Base-by-base conservation (phyloP, 352 stramenopile species). In the Phytophthora gonapodyides region DNA sequence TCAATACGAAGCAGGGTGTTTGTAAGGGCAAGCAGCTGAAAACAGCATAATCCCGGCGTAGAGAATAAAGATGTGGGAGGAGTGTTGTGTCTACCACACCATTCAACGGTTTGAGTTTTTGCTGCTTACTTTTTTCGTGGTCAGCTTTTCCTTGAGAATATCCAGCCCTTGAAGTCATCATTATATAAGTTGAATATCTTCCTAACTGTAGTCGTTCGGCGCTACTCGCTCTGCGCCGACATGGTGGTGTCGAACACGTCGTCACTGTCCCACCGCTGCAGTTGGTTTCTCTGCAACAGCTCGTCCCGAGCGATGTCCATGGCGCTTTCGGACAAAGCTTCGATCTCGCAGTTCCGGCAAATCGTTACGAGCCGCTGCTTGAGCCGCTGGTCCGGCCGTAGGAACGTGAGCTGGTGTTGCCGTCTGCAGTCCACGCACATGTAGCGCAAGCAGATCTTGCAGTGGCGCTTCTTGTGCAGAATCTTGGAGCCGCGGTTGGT, bases 351-450 rank as follows among this genome's bases (percentile, higher is more conserved):
- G 15, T 21, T 57, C 7, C 60, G 45, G 49, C 72, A 80, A 15
- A 80, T 68, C 7, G 60, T 71, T 7, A 72, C 49, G 1, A 69
- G 51, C 7, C 41, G 69, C 34, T 78, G 66, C n/a, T 62, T 60
- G 2, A 80, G 51, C 17, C 69, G 54, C 15, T 52, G 30, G 35
- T 78, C 61, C 5, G 55, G 45, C 11, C 69, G 46, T 8, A 75
- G 7, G 35, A 76, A 75, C 10, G 51, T 64, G 5, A 87, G 50
- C 19, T 80, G 64, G 16, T 75, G 70, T n/a, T 80, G 73, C n/a
- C 73, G 61, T 36, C 71, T 65, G 61, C 78, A 87, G 31, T 72
- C 45, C 13, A 78, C 60, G 30, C 78, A 87, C 52, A 87, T 66
- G 15, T 79, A 68, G 6, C 63, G 66, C 19, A 30, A 66, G 42